Base-by-base conservation (phyloP, 164 flowering plant genomes). In the Vitis riparia region DNA sequence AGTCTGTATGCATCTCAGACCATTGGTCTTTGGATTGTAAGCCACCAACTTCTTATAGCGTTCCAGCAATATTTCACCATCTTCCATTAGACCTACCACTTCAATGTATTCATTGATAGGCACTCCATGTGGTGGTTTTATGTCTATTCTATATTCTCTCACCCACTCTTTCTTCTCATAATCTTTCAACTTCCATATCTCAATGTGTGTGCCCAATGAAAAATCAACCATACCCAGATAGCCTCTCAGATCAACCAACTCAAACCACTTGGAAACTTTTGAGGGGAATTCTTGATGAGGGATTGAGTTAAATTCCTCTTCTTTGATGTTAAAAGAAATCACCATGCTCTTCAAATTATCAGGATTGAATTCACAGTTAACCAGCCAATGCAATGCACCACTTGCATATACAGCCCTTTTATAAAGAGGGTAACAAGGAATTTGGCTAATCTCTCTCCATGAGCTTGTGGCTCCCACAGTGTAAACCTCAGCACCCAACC, bases 121-220 rank as follows among this genome's bases (percentile, higher is more conserved):
- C 9, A 16, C 9, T 2, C 56, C 63, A 3, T 59, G 53, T 3
- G n/a, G 47, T 12, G 65, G 65, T 14, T 32, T 16, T 0, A 66
- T 27, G 2, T 16, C 12, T 37, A 73, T 68, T 0, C 13, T 48
- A 47, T 56, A 57, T 51, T 68, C 69, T 37, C 13, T 49, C 16
- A 59, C 52, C 67, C 63, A 74, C 17, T 50, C 27, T 9, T 57
- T 65, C 5, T 30, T 32, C 1, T 10, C 51, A 48, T 48, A 30
- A 44, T 74, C 64, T 27, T 63, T 65, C 68, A 74, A 16, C 59
- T 68, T 68, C 76, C 76, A 74, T 29, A 74, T 64, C n/a, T 68
- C 68, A 30, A 68, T 63, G 29, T 55, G 48, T 7, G 53, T 30
- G 29, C 2, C 27, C 1, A 19, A 61, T 51, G 69, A 59, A 13